Evolutionary conservation across 768 basidiomycete species (phyloP).

Genomic region (Cystobasidium onofrii): DNA sequence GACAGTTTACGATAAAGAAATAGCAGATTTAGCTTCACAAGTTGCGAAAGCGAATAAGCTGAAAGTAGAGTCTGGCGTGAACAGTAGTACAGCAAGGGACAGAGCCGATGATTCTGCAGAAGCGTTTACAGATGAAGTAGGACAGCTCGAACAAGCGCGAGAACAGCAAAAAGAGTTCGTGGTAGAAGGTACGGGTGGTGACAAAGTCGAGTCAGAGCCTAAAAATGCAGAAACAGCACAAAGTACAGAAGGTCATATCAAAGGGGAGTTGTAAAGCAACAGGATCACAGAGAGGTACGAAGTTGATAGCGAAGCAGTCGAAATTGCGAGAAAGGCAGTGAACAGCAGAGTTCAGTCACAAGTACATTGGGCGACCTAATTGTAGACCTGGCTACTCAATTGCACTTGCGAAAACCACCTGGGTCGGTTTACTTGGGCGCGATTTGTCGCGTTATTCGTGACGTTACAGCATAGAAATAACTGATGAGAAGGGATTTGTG

Average conservation of each 20-base stretch:
- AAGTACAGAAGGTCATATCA: background rate
- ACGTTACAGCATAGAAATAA: background rate
- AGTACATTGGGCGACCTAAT: too few species aligned
- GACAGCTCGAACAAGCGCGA: conserved; percentile 39
- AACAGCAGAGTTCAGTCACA: too few species aligned
- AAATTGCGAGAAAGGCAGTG: too few species aligned
- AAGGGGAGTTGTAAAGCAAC: conserved; percentile 4
- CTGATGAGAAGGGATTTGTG: background rate
- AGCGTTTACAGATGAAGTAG: conserved; percentile 36
- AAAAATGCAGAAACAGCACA: background rate
- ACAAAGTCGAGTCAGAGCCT: background rate
- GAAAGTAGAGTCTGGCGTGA: background rate
- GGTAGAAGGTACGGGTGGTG: conserved; percentile 29
- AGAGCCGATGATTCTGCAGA: conserved; percentile 55
- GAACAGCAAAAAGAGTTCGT: conserved; percentile 37
- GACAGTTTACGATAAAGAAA: conserved; percentile 88
- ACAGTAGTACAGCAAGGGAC: conserved; percentile 60
- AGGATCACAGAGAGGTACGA: too few species aligned
- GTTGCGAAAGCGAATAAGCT: conserved; percentile 52
- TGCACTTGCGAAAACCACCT: too few species aligned
- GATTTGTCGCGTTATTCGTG: background rate
- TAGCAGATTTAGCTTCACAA: conserved; percentile 67
- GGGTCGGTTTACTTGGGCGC: too few species aligned
- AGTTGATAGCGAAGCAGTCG: too few species aligned
- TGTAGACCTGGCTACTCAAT: too few species aligned